Evolutionary conservation across 1,139 yeast species (phyloP), one percentile per base, ranked within the genome.

Genomic region (Taphrina sp.): DNA sequence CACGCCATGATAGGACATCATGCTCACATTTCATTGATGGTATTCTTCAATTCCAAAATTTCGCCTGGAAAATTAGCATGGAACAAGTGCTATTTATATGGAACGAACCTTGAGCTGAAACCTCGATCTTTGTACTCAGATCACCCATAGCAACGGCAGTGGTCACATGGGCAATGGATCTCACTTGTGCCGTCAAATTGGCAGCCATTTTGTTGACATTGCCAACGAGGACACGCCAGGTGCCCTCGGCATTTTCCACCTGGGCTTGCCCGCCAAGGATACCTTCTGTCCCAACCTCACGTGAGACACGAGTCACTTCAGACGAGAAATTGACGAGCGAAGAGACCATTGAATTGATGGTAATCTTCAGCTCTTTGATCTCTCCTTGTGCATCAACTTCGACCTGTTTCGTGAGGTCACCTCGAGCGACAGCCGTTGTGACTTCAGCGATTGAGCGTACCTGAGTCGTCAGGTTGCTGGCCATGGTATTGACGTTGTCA

Each of bases 101-200:
- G n/a, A n/a, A n/a, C n/a, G n/a, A n/a, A n/a, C n/a, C 95, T 68
- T 86, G 94, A 10, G 95, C 95, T 66, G 83, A 92, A 24, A 87
- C 95, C 64, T 81, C 88, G 71, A 87, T 87, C 70, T 87, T 87
- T 68, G 85, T 95, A 2, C 89, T 82, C 64, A 87, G 76, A 67
- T 87, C 95, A 66, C 95, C 95, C 71, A 85, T 87, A 1, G 95
- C 95, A 52, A 87, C 95, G 1, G 95, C 95, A 1, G 95, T 87
- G 0, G 95, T 87, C 53, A 87, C 95, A 2, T 90, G 85, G 5
- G 95, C 95, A 65, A 87, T 87, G 2, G 92, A 81, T 70, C 95
- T 79, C 64, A 87, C 95, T 72, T 87, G 95, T 62, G 85, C 85
- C 1, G 95, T 87, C 66, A 87, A 75, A 69, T 87, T 87, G 3